Base-by-base conservation (phyloP, 2,329 filamentous ascomycete species). In the Scopulariopsis brevicaulis region DNA sequence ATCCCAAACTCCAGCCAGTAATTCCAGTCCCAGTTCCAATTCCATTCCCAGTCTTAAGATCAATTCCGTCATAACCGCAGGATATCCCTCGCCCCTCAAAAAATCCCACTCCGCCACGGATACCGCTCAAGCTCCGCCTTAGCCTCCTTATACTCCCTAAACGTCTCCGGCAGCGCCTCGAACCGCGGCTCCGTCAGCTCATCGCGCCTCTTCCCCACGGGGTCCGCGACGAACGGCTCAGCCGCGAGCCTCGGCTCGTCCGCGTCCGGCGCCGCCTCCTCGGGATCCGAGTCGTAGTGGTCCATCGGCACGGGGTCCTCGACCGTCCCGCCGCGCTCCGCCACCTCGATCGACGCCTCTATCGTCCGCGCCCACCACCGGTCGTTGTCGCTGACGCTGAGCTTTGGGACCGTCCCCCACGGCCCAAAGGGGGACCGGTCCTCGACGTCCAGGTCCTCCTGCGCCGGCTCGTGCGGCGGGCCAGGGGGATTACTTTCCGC, bases 271-370 rank as follows among this genome's bases (percentile, higher is more conserved):
- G 22, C n/a, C 24, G 22, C 25, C 20, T 51, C 57, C 5, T 55
- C 57, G 22, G 28, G 32, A 32, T 58, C 57, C 20, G 40, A 55
- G 43, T 58, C 57, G 24, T 58, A 51, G 18, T 53, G 53, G 28
- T 58, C 57, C n/a, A 34, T 4, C 34, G 57, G 57, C 22, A 46
- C 53, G 2, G 57, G 57, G 15, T 48, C 43, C 34, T 58, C 40
- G 40, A 58, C 34, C 20, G 12, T 12, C 7, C 37, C 51, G 18
- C 53, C 32, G n/a, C 52, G 40, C 15, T 51, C 53, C 28, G 34
- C 53, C 6, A 25, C 52, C 24, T 46, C 57, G 6, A 51, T 55
- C 11, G 57, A 50, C 20, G 46, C 53, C 22, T 43, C 46, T 22
- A 58, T 58, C 1, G 57, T 55, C 24, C 43, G 52, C 6, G 32